Evolutionary conservation across 768 basidiomycete genomes (phyloP).

Genomic region (Suillus bovinus): DNA sequence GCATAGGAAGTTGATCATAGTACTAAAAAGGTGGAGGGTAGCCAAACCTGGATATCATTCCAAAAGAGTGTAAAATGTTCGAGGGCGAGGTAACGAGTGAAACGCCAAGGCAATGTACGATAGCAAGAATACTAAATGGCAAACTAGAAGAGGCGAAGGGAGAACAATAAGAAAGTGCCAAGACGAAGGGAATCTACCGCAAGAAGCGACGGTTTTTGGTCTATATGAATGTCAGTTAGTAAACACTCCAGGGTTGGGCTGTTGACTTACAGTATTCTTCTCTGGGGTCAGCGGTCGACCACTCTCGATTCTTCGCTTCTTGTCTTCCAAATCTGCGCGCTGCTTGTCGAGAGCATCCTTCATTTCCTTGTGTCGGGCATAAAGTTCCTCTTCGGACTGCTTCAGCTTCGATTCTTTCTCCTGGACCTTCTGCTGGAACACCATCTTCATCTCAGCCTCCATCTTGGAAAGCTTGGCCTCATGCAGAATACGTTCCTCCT

Average conservation of each 20-base stretch:
- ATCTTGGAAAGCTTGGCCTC: constrained; percentile 98
- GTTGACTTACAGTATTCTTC: constrained; percentile 72
- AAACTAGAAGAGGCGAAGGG: constrained; percentile 38
- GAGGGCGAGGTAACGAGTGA: constrained; percentile 29
- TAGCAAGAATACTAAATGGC: constrained; percentile 40
- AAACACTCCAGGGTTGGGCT: constrained; percentile 7
- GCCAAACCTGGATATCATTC: constrained; percentile 53
- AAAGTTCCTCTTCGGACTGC: constrained; percentile 98
- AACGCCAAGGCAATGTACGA: constrained; percentile 42
- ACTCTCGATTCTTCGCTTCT: constrained; percentile 94
- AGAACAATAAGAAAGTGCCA: constrained; percentile 19
- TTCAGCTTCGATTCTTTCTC: constrained; percentile 99
- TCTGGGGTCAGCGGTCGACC: constrained; percentile 95
- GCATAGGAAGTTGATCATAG: constrained; percentile 41
- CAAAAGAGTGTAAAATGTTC: constrained; percentile 62
- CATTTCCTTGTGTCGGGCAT: constrained; percentile 99
- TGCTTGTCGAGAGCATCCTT: constrained; percentile 99
- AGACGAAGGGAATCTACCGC: constrained; percentile 24
- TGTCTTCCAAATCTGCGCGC: constrained; percentile 92
- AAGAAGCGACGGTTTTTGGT: constrained; percentile 40
- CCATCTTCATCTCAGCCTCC: constrained; percentile 99
- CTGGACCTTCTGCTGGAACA: constrained; percentile 99
- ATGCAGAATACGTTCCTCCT: constrained; percentile 94
- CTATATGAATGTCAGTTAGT: constrained; percentile 21
- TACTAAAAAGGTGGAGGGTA: constrained; percentile 49